Conservation (phyloP, 495 filamentous ascomycete genomes). For the Annulohypoxylon nitens region DNA sequence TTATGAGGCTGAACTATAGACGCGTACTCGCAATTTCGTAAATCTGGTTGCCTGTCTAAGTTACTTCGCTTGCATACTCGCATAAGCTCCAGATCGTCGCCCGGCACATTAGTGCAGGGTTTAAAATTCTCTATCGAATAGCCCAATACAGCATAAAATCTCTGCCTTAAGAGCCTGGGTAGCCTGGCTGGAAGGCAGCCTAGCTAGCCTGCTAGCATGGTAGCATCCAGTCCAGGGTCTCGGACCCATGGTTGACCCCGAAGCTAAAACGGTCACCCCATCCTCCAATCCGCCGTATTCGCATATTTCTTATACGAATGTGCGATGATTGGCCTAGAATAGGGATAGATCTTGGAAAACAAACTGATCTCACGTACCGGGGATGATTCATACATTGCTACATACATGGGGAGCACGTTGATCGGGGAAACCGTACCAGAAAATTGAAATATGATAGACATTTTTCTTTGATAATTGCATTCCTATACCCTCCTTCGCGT, state of each 20-base stretch:
- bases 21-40: not conserved
- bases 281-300: constrained; percentile 28
- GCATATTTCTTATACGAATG: constrained; percentile 32
- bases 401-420: no score
- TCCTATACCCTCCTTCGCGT: not conserved
- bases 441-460: constrained; percentile 11
- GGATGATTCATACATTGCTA: no score
- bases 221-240: constrained; percentile 24
- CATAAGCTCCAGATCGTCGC: not conserved
- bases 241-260: constrained; percentile 23
- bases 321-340: constrained; percentile 18
- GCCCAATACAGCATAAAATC: not conserved
- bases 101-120: constrained; percentile 10
- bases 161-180: not conserved
- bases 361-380: constrained; percentile 11
- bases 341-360: constrained; percentile 26
- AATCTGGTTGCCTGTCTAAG: not conserved
- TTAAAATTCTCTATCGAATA: not conserved
- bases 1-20: constrained; percentile 4
- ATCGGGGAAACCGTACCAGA: not conserved
- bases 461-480: not conserved
- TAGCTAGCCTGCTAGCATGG: not conserved
- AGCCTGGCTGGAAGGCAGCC: not conserved
- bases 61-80: not conserved
- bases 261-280: not conserved